Evolutionary conservation across 2,329 filamentous ascomycete genomes (phyloP).

Genomic region (Teratosphaeria gauchensis): DNA sequence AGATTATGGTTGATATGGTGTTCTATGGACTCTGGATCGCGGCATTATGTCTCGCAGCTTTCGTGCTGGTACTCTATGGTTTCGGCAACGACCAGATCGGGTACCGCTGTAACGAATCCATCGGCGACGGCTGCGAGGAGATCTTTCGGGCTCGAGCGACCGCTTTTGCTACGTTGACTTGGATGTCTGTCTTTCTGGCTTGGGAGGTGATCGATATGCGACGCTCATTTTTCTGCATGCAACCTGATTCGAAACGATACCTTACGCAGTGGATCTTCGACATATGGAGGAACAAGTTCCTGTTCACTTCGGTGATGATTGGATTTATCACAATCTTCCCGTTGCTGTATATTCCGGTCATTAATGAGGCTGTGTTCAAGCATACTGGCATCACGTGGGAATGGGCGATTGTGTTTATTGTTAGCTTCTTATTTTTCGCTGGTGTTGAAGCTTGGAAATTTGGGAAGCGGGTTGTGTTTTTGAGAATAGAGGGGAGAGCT

Average conservation of each 20-base stretch:
- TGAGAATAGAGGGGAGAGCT: slow-evolving; percentile 7
- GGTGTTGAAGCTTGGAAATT: slow-evolving; percentile 61
- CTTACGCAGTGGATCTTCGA: slow-evolving; percentile 58
- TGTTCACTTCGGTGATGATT: slow-evolving; percentile 36
- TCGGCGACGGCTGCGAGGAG: slow-evolving; percentile 46
- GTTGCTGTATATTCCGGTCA: slow-evolving; percentile 54
- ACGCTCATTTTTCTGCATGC: slow-evolving; percentile 65
- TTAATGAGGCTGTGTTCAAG: slow-evolving; percentile 57
- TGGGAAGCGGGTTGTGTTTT: slow-evolving; percentile 43
- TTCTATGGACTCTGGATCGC: slow-evolving; percentile 75
- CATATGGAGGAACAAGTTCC: slow-evolving; percentile 62
- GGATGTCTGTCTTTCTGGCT: slow-evolving; percentile 66
- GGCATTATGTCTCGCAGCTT: slow-evolving; percentile 49
- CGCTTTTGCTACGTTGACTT: slow-evolving; percentile 64
- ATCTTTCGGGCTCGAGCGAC: slow-evolving; percentile 65
- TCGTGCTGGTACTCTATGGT: slow-evolving; percentile 56
- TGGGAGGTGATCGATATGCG: slow-evolving; percentile 71
- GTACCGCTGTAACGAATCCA: slow-evolving; percentile 49
- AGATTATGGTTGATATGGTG: slow-evolving; percentile 69
- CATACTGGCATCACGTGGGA: slow-evolving; percentile 57
- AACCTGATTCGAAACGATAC: slow-evolving; percentile 48
- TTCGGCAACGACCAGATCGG: slow-evolving; percentile 45
- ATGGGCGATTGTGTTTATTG: slow-evolving; percentile 58
- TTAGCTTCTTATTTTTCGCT: slow-evolving; percentile 50
- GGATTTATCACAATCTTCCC: slow-evolving; percentile 40